Conservation (phyloP, 177 flowering plant genomes). For the Vitis hybrid region DNA sequence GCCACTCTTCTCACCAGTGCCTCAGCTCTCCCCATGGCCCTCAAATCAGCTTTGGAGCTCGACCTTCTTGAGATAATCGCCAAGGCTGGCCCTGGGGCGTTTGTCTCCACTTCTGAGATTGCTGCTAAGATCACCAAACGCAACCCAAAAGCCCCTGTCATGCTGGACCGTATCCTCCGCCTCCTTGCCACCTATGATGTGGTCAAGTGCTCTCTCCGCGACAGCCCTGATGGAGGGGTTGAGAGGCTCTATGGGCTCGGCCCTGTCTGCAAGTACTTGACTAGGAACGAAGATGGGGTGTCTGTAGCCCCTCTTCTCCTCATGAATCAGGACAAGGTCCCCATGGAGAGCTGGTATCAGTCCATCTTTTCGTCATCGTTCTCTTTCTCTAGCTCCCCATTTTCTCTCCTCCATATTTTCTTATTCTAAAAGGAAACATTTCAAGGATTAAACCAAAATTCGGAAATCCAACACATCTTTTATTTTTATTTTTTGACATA, state of each 20-base stretch:
- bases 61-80: slow-evolving; percentile 67
- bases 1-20: slow-evolving; percentile 59
- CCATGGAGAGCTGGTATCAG: slow-evolving; percentile 83
- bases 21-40: slow-evolving; percentile 62
- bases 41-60: slow-evolving; percentile 57
- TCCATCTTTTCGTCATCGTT: neutral
- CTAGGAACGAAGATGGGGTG: slow-evolving; percentile 65
- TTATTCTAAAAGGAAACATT: neutral
- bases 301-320: slow-evolving; percentile 52
- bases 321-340: slow-evolving; percentile 79
- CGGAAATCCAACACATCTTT: too few species aligned
- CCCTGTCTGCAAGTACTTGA: slow-evolving; percentile 69
- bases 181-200: slow-evolving; percentile 65
- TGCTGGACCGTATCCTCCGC: slow-evolving; percentile 72
- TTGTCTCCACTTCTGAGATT: slow-evolving; percentile 44
- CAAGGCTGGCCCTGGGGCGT: slow-evolving; percentile 45
- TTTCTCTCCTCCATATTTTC: neutral
- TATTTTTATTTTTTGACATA: too few species aligned
- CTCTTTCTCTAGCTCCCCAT: neutral
- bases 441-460: too few species aligned
- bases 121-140: slow-evolving; percentile 49
- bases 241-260: slow-evolving; percentile 68
- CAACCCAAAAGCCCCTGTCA: slow-evolving; percentile 54
- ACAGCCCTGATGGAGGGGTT: slow-evolving; percentile 37
- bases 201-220: slow-evolving; percentile 39